Conservation (phyloP, 2,329 filamentous ascomycete genomes). For the Dothistroma pini region DNA sequence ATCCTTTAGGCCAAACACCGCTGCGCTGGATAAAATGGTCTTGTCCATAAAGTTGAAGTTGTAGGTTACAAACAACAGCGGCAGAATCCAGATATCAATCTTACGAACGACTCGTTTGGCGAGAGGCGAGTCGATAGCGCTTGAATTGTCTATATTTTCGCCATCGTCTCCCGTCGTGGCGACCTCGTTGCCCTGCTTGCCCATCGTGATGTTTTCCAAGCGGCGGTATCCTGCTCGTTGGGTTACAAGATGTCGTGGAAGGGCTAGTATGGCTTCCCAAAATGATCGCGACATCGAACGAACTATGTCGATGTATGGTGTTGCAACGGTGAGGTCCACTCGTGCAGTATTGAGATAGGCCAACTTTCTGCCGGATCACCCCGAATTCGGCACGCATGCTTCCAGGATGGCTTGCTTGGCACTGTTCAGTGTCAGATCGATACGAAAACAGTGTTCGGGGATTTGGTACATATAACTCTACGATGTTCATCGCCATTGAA, state of each 20-base stretch:
- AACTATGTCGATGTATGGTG: not conserved
- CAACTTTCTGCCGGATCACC: not conserved
- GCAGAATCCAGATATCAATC: conserved; percentile 20
- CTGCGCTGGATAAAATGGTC: conserved; percentile 21
- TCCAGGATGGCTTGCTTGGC: not conserved
- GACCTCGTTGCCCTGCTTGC: not conserved
- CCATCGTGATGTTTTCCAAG: not conserved
- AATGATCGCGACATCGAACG: not conserved
- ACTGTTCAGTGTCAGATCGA: not conserved
- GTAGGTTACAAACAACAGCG: conserved; percentile 19
- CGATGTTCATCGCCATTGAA: not conserved
- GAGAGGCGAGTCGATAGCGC: not conserved
- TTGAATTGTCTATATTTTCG: not conserved
- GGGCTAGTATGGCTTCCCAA: not conserved
- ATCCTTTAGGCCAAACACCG: conserved; percentile 19
- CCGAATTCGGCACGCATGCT: not conserved
- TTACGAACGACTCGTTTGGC: conserved; percentile 17
- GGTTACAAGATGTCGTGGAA: not conserved
- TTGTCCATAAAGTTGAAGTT: conserved; percentile 25
- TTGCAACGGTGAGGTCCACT: not conserved
- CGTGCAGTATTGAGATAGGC: not conserved
- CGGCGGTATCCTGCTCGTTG: not conserved
- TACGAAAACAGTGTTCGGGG: no score
- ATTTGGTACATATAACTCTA: not conserved
- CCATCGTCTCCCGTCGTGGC: not conserved